Base-by-base conservation (phyloP, 176 grass and related monocot species). In the Tillandsia leiboldiana region DNA sequence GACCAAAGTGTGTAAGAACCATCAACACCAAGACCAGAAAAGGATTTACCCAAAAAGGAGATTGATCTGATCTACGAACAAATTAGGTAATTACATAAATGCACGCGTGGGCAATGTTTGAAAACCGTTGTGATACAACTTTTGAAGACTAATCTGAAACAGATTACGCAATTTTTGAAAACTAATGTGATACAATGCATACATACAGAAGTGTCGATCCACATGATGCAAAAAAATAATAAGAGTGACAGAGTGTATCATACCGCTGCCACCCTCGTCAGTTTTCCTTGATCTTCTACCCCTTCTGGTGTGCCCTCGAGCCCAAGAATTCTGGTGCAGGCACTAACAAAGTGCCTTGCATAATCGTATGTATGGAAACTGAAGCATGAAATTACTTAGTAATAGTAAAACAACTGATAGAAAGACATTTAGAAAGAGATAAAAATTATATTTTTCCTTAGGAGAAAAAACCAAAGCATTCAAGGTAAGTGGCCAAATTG, bases 251-350 rank as follows among this genome's bases (percentile, higher is more conserved):
- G 83, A 73, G 4, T 42, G 3, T 6, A 7, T 17, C 57, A 69
- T 88, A 99, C 95, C 77, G 95, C 95, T 80, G 95, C 95, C 69
- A 99, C 95, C 65, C 95, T 77, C 10, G 95, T 99, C 63, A 99
- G 78, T 71, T 73, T 89, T 77, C 95, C 95, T 86, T 99, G 95
- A 57, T 94, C 90, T 82, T 99, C 95, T 54, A 99, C 95, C 33
- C 95, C 95, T 70, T 99, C 95, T 70, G 90, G 90, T 50, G 95
- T 99, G 22, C 95, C 95, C 85, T 99, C 95, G 58, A 94, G 95
- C 69, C 95, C 95, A 68, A 99, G 87, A 73, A 99, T 99, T 77
- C 95, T 90, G 26, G 95, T 99, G 77, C 95, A 99, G 3, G 90
- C 95, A 51, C 95, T 27, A 71, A 51, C 90, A 62, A 94, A 94